Conservation (phyloP, 2,329 filamentous ascomycete genomes). For the Ceratocystis albifundus region DNA sequence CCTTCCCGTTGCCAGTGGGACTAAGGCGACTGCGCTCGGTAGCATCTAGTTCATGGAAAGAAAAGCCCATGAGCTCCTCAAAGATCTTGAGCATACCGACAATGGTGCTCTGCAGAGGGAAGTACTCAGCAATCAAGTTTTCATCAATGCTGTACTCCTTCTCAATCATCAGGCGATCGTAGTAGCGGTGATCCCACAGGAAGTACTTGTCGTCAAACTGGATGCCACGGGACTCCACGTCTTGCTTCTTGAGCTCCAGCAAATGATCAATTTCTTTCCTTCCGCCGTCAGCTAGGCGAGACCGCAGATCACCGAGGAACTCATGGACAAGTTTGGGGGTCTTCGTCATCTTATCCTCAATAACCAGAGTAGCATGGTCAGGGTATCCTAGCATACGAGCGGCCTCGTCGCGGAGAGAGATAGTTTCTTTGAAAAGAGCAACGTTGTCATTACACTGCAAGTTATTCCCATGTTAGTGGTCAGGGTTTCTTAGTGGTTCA, state of each 20-base stretch:
- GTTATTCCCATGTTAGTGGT: conserved; percentile 7
- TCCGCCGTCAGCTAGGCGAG: conserved; percentile 56
- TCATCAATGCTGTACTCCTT: conserved; percentile 71
- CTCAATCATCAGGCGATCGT: conserved; percentile 69
- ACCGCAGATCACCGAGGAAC: conserved; percentile 60
- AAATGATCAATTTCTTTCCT: conserved; percentile 58
- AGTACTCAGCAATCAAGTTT: conserved; percentile 70
- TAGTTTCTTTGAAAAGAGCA: conserved; percentile 60
- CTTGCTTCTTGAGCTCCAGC: conserved; percentile 61
- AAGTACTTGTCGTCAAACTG: conserved; percentile 60
- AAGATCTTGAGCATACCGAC: conserved; percentile 73
- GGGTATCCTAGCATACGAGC: conserved; percentile 66
- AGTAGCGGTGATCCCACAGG: conserved; percentile 72
- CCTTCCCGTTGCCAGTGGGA: conserved; percentile 54
- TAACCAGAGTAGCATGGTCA: conserved; percentile 62
- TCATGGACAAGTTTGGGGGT: conserved; percentile 57
- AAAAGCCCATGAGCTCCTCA: conserved; percentile 67
- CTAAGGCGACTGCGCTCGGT: conserved; percentile 55
- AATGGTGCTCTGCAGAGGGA: conserved; percentile 63
- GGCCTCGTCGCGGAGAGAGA: conserved; percentile 64
- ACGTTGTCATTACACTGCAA: conserved; percentile 54
- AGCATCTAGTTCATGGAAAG: conserved; percentile 59
- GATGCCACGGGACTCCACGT: conserved; percentile 48
- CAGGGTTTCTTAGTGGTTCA: background rate
- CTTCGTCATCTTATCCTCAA: conserved; percentile 82